Conservation (phyloP, 2,329 filamentous ascomycete genomes). For the Hypomyces perniciosus region DNA sequence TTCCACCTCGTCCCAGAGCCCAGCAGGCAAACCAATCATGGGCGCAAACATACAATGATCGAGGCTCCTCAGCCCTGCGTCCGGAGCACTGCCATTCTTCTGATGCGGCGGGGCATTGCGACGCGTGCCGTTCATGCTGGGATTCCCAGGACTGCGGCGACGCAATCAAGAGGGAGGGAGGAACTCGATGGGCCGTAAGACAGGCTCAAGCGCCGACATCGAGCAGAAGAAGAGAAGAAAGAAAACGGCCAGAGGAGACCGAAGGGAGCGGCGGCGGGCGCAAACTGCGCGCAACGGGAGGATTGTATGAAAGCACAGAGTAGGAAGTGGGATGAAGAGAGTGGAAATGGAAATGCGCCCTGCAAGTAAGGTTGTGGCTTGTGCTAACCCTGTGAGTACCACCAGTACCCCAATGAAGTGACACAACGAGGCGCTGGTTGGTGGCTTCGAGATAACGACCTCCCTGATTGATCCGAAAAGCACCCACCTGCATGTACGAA, state of each 20-base stretch:
- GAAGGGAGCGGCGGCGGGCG: not conserved
- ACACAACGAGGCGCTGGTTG: too few relatives aligned
- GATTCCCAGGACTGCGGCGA: conserved; percentile 12
- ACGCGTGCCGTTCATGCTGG: conserved; percentile 29
- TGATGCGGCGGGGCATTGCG: conserved; percentile 27
- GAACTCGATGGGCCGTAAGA: conserved; percentile 11
- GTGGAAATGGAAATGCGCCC: too few relatives aligned
- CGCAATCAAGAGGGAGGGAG: conserved; percentile 7
- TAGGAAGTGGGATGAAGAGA: not conserved
- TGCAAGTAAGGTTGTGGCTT: too few relatives aligned
- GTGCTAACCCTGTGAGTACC: too few relatives aligned
- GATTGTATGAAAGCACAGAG: not conserved
- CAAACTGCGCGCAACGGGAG: not conserved
- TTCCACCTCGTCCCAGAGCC: not conserved
- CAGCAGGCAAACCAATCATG: not conserved
- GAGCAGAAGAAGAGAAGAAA: conserved; percentile 4
- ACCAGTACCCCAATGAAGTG: too few relatives aligned
- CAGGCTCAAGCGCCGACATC: conserved; percentile 15
- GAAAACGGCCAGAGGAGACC: not conserved
- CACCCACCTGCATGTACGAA: too few relatives aligned
- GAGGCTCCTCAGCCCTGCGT: conserved; percentile 74
- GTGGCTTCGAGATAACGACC: too few relatives aligned
- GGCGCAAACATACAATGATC: conserved; percentile 61
- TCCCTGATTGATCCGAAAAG: too few relatives aligned
- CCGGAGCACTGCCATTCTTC: conserved; percentile 27